These are phyloP conservation scores for Phanerochaete carnosa DNA, from an alignment of 768 basidiomycete genomes.

Conservation along the genomic window DNA sequence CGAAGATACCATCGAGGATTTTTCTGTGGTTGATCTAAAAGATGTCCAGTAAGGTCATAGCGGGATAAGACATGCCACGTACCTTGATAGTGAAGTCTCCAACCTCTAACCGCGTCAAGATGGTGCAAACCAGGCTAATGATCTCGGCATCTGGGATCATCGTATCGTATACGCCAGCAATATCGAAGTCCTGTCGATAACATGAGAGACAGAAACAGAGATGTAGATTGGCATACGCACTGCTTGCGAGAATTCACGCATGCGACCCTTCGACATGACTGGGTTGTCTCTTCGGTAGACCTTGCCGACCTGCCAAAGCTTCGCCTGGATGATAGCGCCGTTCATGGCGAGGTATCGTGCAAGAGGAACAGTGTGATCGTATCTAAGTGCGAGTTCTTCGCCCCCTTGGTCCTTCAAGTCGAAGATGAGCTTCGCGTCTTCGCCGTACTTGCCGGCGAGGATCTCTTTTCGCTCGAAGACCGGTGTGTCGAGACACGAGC, in stretches of 20 bases:
- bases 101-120: constrained; percentile 80
- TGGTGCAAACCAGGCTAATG: constrained; percentile 75
- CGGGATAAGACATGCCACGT: neutral
- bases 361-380: constrained; percentile 96
- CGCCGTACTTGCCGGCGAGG: constrained; percentile 94
- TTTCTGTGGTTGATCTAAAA: constrained; percentile 90
- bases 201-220: neutral
- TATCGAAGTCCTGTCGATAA: constrained; percentile 81
- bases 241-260: constrained; percentile 98
- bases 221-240: neutral
- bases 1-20: constrained; percentile 95
- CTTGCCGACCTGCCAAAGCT: constrained; percentile 98
- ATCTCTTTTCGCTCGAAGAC: constrained; percentile 98
- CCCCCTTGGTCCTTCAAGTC: constrained; percentile 98
- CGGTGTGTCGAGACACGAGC: constrained; percentile 91
- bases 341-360: constrained; percentile 96
- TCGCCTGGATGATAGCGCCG: constrained; percentile 72
- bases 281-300: constrained; percentile 96
- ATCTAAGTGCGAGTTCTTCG: constrained; percentile 89
- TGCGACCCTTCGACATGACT: constrained; percentile 95
- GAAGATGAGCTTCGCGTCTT: constrained; percentile 96
- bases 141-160: constrained; percentile 98
- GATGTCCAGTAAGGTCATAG: neutral
- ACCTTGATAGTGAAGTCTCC: constrained; percentile 96
- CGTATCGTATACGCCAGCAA: constrained; percentile 86